These are phyloP conservation scores for Fraxinus ornus DNA, from an alignment of 305 asterid genomes.

Conservation along the genomic window DNA sequence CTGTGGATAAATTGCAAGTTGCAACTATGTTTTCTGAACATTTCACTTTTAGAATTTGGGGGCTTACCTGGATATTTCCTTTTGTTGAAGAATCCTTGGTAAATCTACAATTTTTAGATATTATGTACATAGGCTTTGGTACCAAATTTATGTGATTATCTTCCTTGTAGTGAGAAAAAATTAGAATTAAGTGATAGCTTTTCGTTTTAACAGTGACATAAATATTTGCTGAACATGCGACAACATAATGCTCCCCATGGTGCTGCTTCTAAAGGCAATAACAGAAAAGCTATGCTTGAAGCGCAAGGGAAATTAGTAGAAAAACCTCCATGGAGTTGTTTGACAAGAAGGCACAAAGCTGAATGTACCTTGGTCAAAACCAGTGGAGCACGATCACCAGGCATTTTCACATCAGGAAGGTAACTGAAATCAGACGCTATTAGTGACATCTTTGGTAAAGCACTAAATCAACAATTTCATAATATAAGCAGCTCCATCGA, in stretches of 20 bases:
- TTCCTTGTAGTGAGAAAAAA: background rate
- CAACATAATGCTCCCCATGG: background rate
- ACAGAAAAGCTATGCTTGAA: background rate
- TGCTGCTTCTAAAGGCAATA: background rate
- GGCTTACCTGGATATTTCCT: background rate
- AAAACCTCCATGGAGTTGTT: no score
- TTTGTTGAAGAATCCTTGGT: background rate
- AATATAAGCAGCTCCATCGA: background rate
- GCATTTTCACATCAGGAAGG: no score
- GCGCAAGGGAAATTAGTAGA: background rate
- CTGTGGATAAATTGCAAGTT: background rate
- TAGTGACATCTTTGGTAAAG: no score
- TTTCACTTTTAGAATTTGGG: background rate
- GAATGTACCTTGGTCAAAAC: no score
- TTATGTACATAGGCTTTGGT: background rate
- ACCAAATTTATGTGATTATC: background rate
- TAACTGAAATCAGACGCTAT: no score
- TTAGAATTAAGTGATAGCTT: background rate
- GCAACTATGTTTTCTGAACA: background rate
- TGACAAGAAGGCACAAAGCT: no score
- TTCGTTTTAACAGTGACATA: background rate
- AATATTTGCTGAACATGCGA: background rate
- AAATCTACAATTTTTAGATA: background rate
- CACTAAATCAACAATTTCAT: slow-evolving; percentile 4
- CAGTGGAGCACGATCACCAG: no score